phyloP scores from a whole-genome alignment of 805 yeast species.

The Metschnikowia reukaufii region DNA sequence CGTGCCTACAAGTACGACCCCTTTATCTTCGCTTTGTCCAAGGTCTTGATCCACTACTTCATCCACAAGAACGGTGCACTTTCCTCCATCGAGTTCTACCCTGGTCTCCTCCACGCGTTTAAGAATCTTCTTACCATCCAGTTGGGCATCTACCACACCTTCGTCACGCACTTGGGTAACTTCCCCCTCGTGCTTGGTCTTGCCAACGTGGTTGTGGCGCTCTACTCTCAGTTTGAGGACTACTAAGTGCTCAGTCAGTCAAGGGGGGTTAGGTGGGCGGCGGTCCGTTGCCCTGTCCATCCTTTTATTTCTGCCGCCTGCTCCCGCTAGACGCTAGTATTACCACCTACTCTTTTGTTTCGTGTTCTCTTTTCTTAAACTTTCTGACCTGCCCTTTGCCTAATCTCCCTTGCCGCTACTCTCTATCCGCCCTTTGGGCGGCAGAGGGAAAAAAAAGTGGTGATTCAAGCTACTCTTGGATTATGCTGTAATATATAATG shows the following conservation, averaged over 20 bases:
- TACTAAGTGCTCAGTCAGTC: constrained; percentile 23
- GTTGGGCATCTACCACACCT: constrained; percentile 40
- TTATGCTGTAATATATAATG: constrained; percentile 11
- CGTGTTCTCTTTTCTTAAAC: constrained; percentile 5
- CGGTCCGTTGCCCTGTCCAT: not conserved
- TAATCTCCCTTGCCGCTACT: not conserved
- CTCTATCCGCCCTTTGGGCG: not conserved
- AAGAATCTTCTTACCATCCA: constrained; percentile 34
- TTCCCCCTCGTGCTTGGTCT: constrained; percentile 48
- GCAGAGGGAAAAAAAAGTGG: not conserved
- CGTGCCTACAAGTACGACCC: constrained; percentile 53
- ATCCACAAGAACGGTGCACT: constrained; percentile 34
- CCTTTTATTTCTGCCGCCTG: constrained; percentile 10
- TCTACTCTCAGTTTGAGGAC: constrained; percentile 53
- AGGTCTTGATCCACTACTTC: constrained; percentile 38
- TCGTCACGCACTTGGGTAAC: constrained; percentile 41
- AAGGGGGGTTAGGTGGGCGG: not conserved
- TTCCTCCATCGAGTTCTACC: constrained; percentile 26
- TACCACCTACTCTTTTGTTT: constrained; percentile 3
- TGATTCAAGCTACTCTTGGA: constrained; percentile 1
- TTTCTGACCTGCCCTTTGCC: constrained; percentile 3
- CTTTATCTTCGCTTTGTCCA: constrained; percentile 49
- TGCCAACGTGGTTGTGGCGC: constrained; percentile 47
- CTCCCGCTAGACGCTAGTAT: constrained; percentile 13
- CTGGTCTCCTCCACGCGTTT: constrained; percentile 29